Evolutionary conservation across 106 monocot species (phyloP).

Genomic region (Cymbidium sinense): DNA sequence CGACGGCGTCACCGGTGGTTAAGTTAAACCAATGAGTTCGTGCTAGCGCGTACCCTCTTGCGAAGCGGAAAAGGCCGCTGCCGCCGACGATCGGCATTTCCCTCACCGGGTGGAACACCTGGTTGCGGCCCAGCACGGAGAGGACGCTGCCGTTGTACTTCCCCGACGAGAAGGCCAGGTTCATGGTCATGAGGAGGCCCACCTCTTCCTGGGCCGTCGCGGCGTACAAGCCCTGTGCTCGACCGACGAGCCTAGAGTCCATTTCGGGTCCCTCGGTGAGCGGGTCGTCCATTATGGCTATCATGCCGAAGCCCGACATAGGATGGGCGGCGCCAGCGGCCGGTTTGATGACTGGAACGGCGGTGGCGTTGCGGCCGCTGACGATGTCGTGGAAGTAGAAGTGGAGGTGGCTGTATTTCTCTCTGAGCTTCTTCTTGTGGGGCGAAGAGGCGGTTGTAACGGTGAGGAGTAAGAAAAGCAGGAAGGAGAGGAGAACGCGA

Average conservation of each 20-base stretch:
- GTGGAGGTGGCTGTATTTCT: slow-evolving; percentile 19
- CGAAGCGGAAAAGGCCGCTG: slow-evolving; percentile 24
- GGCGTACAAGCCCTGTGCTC: slow-evolving; percentile 29
- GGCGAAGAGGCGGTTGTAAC: not conserved
- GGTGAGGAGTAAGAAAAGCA: not conserved
- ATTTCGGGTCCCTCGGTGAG: slow-evolving; percentile 19
- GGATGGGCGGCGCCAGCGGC: not conserved
- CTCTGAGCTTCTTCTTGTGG: not conserved
- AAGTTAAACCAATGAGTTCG: slow-evolving; percentile 9
- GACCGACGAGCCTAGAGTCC: slow-evolving; percentile 9
- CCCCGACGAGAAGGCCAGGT: slow-evolving; percentile 19
- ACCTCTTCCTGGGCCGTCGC: slow-evolving; percentile 8
- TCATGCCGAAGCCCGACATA: slow-evolving; percentile 5
- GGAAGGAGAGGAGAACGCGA: not conserved
- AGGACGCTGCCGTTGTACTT: slow-evolving; percentile 35
- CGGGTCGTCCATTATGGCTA: slow-evolving; percentile 25
- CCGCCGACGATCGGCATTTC: slow-evolving; percentile 42
- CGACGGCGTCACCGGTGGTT: slow-evolving; percentile 7
- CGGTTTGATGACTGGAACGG: slow-evolving; percentile 4
- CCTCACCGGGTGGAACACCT: slow-evolving; percentile 11
- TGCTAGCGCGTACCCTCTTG: slow-evolving; percentile 13
- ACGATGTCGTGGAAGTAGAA: slow-evolving; percentile 31
- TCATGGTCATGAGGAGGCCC: slow-evolving; percentile 21
- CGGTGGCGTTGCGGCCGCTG: slow-evolving; percentile 26
- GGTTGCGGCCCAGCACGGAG: slow-evolving; percentile 32